A percentile compares a stretch with the other conserved stretches of the same genome.
These are phyloP conservation scores for Penicillium salamii DNA, from an alignment of 495 filamentous ascomycete genomes.

Conservation along the genomic window DNA sequence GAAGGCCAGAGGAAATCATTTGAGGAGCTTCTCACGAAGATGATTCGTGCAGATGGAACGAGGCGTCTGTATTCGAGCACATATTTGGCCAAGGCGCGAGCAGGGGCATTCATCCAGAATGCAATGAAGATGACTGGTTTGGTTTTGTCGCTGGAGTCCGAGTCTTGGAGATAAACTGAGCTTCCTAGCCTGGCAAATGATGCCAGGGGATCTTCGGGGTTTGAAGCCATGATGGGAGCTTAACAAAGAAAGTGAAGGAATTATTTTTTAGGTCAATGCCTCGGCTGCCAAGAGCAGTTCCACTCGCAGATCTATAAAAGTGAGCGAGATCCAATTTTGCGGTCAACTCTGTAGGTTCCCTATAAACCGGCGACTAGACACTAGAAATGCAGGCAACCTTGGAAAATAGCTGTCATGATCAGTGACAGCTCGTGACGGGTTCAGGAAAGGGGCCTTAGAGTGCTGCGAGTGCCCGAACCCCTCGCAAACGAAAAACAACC, in stretches of 20 bases:
- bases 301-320: background rate
- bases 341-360: too few species aligned
- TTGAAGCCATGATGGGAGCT: conserved; percentile 9
- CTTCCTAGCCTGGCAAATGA: conserved; percentile 29
- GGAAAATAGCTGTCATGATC: too few species aligned
- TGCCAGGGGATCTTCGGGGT: conserved; percentile 7
- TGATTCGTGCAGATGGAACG: conserved; percentile 36
- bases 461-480: too few species aligned
- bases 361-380: too few species aligned
- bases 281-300: conserved; percentile 3
- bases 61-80: conserved; percentile 34
- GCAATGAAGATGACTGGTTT: conserved; percentile 32
- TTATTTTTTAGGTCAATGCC: background rate
- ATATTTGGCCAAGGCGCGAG: conserved; percentile 39
- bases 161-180: conserved; percentile 36
- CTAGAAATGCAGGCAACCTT: too few species aligned
- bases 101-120: conserved; percentile 46
- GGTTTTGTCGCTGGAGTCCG: conserved; percentile 6
- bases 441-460: too few species aligned
- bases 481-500: too few species aligned
- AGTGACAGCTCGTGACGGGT: too few species aligned
- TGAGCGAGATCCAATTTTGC: background rate
- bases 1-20: conserved; percentile 34
- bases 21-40: conserved; percentile 37
- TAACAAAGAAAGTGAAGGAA: background rate